A percentile compares a stretch with the other conserved stretches of the same genome.
Conservation (phyloP, 2,329 filamentous ascomycete genomes). For the Xylariaceae sp. region DNA sequence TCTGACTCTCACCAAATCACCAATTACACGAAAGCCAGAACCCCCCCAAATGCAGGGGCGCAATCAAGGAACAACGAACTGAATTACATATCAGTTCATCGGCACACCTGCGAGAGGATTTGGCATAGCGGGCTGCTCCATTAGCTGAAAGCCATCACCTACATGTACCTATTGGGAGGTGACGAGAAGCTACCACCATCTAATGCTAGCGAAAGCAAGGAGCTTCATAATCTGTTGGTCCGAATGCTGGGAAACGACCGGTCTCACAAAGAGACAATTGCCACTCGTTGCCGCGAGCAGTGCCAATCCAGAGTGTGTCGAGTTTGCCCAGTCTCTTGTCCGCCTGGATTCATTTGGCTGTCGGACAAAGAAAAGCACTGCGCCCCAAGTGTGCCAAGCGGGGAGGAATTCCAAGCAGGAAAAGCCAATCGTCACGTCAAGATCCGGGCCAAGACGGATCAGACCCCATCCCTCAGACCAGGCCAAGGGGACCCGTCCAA, state of each 20-base stretch:
- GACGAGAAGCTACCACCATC: no score
- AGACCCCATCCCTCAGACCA: constrained; percentile 5
- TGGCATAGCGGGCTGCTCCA: no score
- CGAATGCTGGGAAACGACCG: neutral
- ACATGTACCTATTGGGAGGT: no score
- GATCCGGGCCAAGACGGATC: constrained; percentile 15
- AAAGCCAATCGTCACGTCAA: constrained; percentile 31
- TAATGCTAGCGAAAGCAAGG: no score
- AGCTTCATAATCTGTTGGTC: neutral
- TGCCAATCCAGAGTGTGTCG: constrained; percentile 15
- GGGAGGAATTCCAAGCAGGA: neutral
- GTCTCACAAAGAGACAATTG: neutral
- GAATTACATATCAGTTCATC: no score
- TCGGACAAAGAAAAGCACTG: constrained; percentile 2
- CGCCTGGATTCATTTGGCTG: constrained; percentile 4
- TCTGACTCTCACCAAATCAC: no score
- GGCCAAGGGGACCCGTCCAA: constrained; percentile 5
- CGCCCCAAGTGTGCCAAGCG: neutral
- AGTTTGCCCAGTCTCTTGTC: constrained; percentile 19
- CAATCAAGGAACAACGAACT: no score
- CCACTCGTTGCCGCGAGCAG: neutral
- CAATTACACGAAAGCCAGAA: no score
- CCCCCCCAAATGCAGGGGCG: no score
- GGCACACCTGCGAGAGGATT: no score
- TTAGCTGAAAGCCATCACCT: no score